Evolutionary conservation across 306 rosid genomes (phyloP).

Genomic region (Castanea sativa): DNA sequence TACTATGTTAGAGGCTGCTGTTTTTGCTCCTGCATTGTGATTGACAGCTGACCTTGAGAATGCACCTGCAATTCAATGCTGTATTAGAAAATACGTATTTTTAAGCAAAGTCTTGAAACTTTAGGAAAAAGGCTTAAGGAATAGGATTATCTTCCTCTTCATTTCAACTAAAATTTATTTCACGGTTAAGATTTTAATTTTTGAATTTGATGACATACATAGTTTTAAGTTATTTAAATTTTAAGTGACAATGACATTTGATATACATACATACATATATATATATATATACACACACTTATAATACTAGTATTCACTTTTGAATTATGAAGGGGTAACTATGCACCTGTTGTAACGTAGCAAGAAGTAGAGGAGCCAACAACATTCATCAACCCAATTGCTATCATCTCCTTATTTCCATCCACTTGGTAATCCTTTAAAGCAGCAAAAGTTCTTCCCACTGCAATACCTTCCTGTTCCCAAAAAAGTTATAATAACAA

Average conservation of each 20-base stretch:
- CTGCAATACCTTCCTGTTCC: conserved; percentile 96
- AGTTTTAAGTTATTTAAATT: too few relatives aligned
- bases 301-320: too few relatives aligned
- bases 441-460: conserved; percentile 94
- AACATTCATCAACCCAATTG: conserved; percentile 90
- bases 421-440: conserved; percentile 77
- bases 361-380: conserved; percentile 93
- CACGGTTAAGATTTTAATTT: too few relatives aligned
- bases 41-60: conserved; percentile 96
- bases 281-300: too few relatives aligned
- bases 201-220: too few relatives aligned
- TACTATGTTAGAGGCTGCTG: conserved; percentile 81
- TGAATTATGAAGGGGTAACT: too few relatives aligned
- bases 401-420: conserved; percentile 99
- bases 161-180: too few relatives aligned
- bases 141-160: too few relatives aligned
- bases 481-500: neutral
- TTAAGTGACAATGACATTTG: too few relatives aligned
- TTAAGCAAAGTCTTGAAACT: neutral
- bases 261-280: too few relatives aligned
- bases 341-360: conserved; percentile 85
- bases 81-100: neutral
- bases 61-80: conserved; percentile 46
- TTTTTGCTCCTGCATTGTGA: conserved; percentile 85
- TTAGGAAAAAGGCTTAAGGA: neutral